These are phyloP conservation scores for Rubia yunnanensis DNA, from an alignment of 257 asterid genomes.

Conservation along the genomic window DNA sequence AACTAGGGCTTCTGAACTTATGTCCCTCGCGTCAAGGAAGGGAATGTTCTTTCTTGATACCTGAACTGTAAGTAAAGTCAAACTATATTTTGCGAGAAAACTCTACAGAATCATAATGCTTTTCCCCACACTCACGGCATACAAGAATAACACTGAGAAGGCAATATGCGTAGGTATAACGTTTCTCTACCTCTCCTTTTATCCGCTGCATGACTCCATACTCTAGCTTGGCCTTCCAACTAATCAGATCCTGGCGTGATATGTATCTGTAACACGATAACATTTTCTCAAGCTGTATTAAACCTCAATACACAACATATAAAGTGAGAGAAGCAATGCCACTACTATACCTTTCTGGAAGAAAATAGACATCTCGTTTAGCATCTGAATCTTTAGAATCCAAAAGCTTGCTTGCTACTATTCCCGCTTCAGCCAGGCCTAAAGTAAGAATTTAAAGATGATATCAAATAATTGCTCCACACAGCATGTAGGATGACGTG, in stretches of 20 bases:
- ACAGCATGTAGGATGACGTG: neutral
- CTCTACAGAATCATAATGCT: slow-evolving; percentile 4
- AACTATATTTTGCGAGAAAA: slow-evolving; percentile 35
- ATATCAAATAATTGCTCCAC: slow-evolving; percentile 9
- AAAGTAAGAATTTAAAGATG: slow-evolving; percentile 13
- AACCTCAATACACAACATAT: neutral
- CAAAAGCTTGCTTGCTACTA: slow-evolving; percentile 68
- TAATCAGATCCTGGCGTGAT: slow-evolving; percentile 70
- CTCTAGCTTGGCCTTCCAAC: slow-evolving; percentile 86
- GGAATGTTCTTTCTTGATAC: slow-evolving; percentile 74
- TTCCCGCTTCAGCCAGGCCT: slow-evolving; percentile 94
- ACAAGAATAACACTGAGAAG: neutral
- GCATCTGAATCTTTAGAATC: slow-evolving; percentile 21
- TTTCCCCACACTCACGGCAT: neutral
- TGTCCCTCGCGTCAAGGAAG: slow-evolving; percentile 72
- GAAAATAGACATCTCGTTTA: slow-evolving; percentile 29
- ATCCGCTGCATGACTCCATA: slow-evolving; percentile 45
- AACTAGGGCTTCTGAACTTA: slow-evolving; percentile 43
- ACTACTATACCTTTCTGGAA: slow-evolving; percentile 61
- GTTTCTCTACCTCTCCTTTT: slow-evolving; percentile 50
- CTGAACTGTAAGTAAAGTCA: slow-evolving; percentile 92
- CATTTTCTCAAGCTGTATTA: slow-evolving; percentile 8
- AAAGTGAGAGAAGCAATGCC: neutral
- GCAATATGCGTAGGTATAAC: neutral
- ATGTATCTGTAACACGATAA: slow-evolving; percentile 43